Base-by-base conservation (phyloP, 1,139 yeast species). In the Pichia sp. region DNA sequence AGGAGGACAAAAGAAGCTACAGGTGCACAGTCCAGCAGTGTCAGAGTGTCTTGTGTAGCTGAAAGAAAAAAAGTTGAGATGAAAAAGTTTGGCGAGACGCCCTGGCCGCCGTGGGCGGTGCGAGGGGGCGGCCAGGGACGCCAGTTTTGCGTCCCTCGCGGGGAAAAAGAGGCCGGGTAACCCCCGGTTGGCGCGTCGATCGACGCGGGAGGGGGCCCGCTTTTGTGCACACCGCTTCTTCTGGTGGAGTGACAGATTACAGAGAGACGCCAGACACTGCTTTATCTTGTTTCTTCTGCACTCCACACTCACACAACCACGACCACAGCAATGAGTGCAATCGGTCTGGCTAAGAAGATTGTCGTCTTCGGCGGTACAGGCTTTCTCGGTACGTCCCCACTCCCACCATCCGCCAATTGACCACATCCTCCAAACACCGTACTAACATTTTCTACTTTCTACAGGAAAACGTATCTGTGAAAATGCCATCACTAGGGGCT, bases 351-450 rank as follows among this genome's bases (percentile, higher is more conserved):
- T 7, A 59, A 53, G 33, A 56, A 57, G 14, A 51, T 83, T 44
- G 79, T 87, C 9, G 87, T 89, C 0, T 79, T 90, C 57, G 97
- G 97, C 18, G 96, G 97, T 0, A 82, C 80, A 51, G 97, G 97
- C 4, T 87, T 87, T 61, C 67, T 90, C 18, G 88, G 89, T 19
- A 76, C 30, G 41, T 30, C 10, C 10, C n/a, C n/a, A n/a, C n/a
- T n/a, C n/a, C n/a, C n/a, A n/a, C n/a, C n/a, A n/a, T n/a, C n/a
- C n/a, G n/a, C n/a, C n/a, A n/a, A n/a, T n/a, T n/a, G n/a, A n/a
- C n/a, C n/a, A n/a, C n/a, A n/a, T n/a, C n/a, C n/a, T n/a, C n/a
- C n/a, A n/a, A n/a, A 28, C n/a, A 4, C 14, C 15, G 11, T 38
- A 38, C 34, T 30, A 38, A 38, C 34, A 18, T 36, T 22, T 20